Base-by-base conservation (phyloP, 768 basidiomycete species). In the Cystoderma amianthinum region DNA sequence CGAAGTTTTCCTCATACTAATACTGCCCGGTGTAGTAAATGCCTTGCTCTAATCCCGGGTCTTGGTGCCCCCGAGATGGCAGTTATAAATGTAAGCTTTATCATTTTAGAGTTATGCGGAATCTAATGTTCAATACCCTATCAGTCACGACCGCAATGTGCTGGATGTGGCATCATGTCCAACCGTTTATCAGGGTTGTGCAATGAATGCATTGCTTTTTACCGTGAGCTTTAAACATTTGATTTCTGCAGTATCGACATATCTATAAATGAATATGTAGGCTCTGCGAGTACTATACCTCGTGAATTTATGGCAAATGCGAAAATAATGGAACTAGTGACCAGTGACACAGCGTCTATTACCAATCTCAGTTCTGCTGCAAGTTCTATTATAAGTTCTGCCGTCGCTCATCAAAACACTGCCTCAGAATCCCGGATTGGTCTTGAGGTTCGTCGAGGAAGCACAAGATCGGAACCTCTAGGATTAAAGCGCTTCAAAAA, bases 121-220 rank as follows among this genome's bases (percentile, higher is more conserved):
- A 7, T 2, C 38, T 25, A 6, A 21, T n/a, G 39, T 25, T 42
- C n/a, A 36, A 19, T 17, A 23, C 22, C 16, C 21, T n/a, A 15
- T 39, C 15, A 49, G 45, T 25, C 43, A 15, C 42, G 39, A 21
- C 42, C 42, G 25, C 45, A 46, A 38, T 46, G 42, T 49, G 37
- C 22, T 19, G 33, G 11, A 4, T 47, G 46, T 25, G 43, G 46
- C 7, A 20, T 47, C 20, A 44, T 32, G 13, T 33, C 30, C 2
- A 20, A 12, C 16, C 6, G 11, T 12, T 7, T 47, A 40, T n/a
- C 38, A 24, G 12, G 10, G 37, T 11, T 47, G 42, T 18, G 41
- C 35, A 12, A 15, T 13, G 4, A n/a, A n/a, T 47, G 43, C 22
- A 40, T 47, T 19, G 34, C 40, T 17, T 12, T 6, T 20, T 44